Conservation (phyloP, 805 yeast species). For the Ogataea pini region DNA sequence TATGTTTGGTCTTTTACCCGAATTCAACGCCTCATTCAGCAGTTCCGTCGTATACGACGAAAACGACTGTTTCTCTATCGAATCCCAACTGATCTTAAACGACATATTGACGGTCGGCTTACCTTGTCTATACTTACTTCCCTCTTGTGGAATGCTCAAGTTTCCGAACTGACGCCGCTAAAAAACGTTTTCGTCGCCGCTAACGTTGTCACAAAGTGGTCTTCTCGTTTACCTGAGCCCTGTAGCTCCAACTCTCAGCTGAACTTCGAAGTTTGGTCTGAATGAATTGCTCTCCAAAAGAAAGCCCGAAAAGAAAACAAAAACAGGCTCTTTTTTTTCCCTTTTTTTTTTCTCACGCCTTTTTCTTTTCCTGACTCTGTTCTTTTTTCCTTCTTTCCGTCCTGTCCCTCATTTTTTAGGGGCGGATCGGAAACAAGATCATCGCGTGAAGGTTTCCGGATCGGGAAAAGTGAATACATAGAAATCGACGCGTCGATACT, state of each 20-base stretch:
- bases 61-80: conserved; percentile 65
- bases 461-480: conserved; percentile 9
- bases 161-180: conserved; percentile 1
- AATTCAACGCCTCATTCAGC: conserved; percentile 69
- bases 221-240: conserved; percentile 6
- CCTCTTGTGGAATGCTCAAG: neutral
- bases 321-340: conserved; percentile 1
- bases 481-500: conserved; percentile 4
- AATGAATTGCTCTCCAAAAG: neutral
- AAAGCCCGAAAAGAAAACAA: neutral
- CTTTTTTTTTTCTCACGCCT: neutral
- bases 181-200: neutral
- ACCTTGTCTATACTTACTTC: neutral
- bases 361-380: neutral
- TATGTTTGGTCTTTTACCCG: conserved; percentile 70
- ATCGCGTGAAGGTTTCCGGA: conserved; percentile 8
- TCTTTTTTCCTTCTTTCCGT: neutral
- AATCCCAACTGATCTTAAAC: conserved; percentile 75
- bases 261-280: neutral
- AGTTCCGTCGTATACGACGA: conserved; percentile 63
- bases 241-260: neutral
- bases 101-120: no score
- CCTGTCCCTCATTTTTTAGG: neutral
- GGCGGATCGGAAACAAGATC: conserved; percentile 1
- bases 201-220: neutral